Percentiles rank a stretch among this genome's conserved stretches.
Evolutionary conservation across 441 rosid genomes (phyloP).

Genomic region (Manihot esculenta): DNA sequence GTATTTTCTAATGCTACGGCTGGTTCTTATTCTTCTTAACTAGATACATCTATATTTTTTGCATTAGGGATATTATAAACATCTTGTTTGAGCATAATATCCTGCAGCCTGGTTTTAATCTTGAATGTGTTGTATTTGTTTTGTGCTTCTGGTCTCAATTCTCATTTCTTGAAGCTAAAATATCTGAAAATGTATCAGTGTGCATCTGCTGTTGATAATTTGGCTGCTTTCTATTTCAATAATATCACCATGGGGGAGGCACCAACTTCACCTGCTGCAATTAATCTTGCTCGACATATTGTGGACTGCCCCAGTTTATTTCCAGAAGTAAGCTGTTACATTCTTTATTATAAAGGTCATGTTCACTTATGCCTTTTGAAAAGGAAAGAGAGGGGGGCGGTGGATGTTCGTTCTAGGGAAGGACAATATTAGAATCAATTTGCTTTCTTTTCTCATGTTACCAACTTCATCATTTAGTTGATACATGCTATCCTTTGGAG

Average conservation of each 20-base stretch:
- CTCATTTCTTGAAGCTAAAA: slow-evolving; percentile 11
- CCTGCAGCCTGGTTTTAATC: background rate
- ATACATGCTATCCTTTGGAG: no score
- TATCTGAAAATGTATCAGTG: slow-evolving; percentile 54
- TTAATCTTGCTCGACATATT: slow-evolving; percentile 78
- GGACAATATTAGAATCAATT: background rate
- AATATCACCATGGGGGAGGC: slow-evolving; percentile 95
- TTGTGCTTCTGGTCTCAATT: background rate
- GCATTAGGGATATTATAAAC: background rate
- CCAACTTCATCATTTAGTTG: no score
- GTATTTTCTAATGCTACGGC: slow-evolving; percentile 36
- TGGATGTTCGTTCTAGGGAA: background rate
- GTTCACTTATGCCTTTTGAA: background rate
- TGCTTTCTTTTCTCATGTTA: no score
- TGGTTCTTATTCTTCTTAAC: background rate
- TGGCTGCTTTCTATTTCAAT: slow-evolving; percentile 92
- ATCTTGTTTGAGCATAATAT: background rate
- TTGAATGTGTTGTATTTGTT: background rate
- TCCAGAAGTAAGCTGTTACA: slow-evolving; percentile 67
- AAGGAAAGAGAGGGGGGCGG: no score
- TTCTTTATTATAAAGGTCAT: no score
- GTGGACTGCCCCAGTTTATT: slow-evolving; percentile 89
- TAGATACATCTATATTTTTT: slow-evolving; percentile 3
- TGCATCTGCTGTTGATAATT: slow-evolving; percentile 93
- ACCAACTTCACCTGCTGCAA: slow-evolving; percentile 66